Evolutionary conservation across 2,329 filamentous ascomycete genomes (phyloP).

Genomic region (Paecilomyces niveus): DNA sequence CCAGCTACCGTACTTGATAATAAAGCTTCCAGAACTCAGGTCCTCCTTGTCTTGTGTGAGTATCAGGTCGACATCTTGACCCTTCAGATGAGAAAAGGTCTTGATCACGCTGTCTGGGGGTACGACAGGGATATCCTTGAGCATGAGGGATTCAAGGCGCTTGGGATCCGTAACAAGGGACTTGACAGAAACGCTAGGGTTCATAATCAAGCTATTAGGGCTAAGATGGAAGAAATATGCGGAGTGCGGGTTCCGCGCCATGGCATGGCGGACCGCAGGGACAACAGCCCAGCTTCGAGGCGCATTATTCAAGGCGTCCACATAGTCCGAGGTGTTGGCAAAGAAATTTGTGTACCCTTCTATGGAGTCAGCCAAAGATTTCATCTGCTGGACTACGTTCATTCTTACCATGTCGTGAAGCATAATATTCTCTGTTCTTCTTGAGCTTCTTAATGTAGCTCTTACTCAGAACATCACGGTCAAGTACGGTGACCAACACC

Average conservation of each 20-base stretch:
- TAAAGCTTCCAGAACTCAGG: conserved; percentile 66
- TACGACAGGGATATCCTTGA: conserved; percentile 77
- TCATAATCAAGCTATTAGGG: conserved; percentile 81
- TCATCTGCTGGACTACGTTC: not conserved
- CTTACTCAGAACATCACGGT: conserved; percentile 57
- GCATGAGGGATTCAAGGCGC: conserved; percentile 70
- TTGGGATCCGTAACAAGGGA: conserved; percentile 61
- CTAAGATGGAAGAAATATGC: conserved; percentile 85
- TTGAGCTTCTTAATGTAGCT: conserved; percentile 66
- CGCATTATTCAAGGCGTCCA: conserved; percentile 32
- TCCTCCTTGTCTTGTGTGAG: conserved; percentile 80
- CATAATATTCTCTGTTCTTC: conserved; percentile 79
- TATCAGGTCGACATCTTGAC: conserved; percentile 71
- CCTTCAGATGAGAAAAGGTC: conserved; percentile 77
- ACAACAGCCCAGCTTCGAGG: conserved; percentile 56
- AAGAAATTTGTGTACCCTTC: conserved; percentile 83
- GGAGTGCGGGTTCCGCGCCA: conserved; percentile 69
- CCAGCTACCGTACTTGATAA: conserved; percentile 81
- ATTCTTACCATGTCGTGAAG: conserved; percentile 69
- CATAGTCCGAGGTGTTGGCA: conserved; percentile 68
- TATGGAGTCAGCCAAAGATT: not conserved
- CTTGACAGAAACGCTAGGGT: conserved; percentile 62
- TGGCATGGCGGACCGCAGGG: conserved; percentile 80
- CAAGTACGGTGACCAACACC: conserved; percentile 80
- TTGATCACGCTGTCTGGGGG: conserved; percentile 96